Evolutionary conservation across 176 grass and related monocot species (phyloP), one percentile per base, ranked within the genome.

Genomic region (Leersia perrieri): DNA sequence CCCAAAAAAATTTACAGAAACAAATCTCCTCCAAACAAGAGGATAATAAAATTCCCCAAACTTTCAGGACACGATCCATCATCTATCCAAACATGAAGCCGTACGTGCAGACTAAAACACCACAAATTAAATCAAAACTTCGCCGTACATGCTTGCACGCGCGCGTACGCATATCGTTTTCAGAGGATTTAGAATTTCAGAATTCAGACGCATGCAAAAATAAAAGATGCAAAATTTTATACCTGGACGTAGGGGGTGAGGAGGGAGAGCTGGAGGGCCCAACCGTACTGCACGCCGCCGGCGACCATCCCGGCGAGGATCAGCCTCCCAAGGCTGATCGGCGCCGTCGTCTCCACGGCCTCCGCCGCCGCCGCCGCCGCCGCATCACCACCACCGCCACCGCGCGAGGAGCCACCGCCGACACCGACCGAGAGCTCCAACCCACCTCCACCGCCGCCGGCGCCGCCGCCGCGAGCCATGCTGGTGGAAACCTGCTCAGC

Each of bases 181-280:
- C 7, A 5, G 1, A 40, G 11, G 11, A 29, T 55, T 55, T 7
- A 55, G 51, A 55, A 9, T 25, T 58, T 58, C 8, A 58, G 53
- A 9, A 10, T 58, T 58, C 8, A 58, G 53, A 58, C 11, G 22
- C 53, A 58, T 58, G 53, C 53, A 58, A n/a, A n/a, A n/a, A n/a
- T n/a, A n/a, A n/a, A n/a, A n/a, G n/a, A n/a, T n/a, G n/a, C n/a
- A n/a, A n/a, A n/a, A n/a, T n/a, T n/a, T n/a, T n/a, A 79, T 78
- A 97, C 94, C 91, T 97, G 94, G 31, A 97, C 89, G 94, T 94
- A 97, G 20, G 94, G 94, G 33, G 94, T 97, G 81, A 97, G 94
- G 67, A 97, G 94, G 45, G 94, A 97, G 31, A 97, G 87, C 87
- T 97, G 94, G 49, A 97, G 72, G 44, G 94, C 91, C 94, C 94